A percentile compares a stretch with the other conserved stretches of the same genome.
Conservation (phyloP, 495 filamentous ascomycete species). For the Clavariopsis aquatica region DNA sequence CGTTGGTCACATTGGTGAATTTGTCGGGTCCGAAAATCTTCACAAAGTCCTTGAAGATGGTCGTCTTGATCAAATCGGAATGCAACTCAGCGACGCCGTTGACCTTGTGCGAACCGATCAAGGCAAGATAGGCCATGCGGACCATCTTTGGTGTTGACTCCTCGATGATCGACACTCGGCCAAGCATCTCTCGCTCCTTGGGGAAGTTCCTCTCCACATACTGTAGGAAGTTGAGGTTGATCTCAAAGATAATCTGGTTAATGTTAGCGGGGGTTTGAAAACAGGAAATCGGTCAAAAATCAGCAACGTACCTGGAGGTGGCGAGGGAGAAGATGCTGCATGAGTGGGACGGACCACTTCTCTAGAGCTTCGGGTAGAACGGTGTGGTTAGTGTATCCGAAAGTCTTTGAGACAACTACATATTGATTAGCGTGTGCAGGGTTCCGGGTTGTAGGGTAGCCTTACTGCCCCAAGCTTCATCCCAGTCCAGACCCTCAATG, state of each 20-base stretch:
- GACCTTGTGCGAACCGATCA: slow-evolving; percentile 98
- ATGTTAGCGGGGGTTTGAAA: too few relatives aligned
- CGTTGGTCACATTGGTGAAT: slow-evolving; percentile 98
- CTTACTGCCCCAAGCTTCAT: slow-evolving; percentile 81
- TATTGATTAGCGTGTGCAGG: slow-evolving; percentile 31
- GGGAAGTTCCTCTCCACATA: slow-evolving; percentile 86
- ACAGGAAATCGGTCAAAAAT: too few relatives aligned
- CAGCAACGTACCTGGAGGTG: too few relatives aligned
- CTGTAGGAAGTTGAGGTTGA: slow-evolving; percentile 93
- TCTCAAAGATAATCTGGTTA: slow-evolving; percentile 99
- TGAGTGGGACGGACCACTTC: slow-evolving; percentile 94
- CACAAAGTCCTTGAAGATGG: slow-evolving; percentile 99
- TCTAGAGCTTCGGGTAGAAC: slow-evolving; percentile 95
- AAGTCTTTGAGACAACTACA: slow-evolving; percentile 59
- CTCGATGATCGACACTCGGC: slow-evolving; percentile 91
- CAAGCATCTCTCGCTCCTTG: slow-evolving; percentile 80
- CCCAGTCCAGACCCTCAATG: slow-evolving; percentile 87
- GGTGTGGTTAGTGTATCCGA: slow-evolving; percentile 98
- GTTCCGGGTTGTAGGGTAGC: not conserved
- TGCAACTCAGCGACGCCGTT: slow-evolving; percentile 97
- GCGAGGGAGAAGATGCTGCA: slow-evolving; percentile 90
- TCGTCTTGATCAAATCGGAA: slow-evolving; percentile 94
- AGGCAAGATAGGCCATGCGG: slow-evolving; percentile 91
- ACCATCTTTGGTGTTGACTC: slow-evolving; percentile 98
- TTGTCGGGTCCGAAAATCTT: slow-evolving; percentile 90